phyloP scores from a whole-genome alignment of 345 rosid species.

The Bretschneidera sinensis region DNA sequence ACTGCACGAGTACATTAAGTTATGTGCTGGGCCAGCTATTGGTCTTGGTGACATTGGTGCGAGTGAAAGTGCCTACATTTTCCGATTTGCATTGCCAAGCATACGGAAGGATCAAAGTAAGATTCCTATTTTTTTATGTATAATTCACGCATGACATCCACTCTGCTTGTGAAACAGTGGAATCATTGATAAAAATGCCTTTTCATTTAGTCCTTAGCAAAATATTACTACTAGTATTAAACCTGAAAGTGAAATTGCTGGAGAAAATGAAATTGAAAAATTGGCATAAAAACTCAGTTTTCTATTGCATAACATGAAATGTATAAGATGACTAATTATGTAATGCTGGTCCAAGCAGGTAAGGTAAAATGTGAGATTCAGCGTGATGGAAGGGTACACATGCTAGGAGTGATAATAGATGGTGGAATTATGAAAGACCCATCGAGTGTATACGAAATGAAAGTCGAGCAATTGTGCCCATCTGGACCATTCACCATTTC shows the following conservation, averaged over 20 bases:
- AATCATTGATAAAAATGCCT: background rate
- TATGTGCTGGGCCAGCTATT: conserved; percentile 37
- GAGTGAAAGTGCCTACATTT: conserved; percentile 58
- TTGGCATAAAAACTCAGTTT: background rate
- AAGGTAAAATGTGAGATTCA: conserved; percentile 47
- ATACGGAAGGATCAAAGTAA: conserved; percentile 48
- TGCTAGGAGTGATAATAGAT: conserved; percentile 44
- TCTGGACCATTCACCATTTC: conserved; percentile 60
- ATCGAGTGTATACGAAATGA: conserved; percentile 30
- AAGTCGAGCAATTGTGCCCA: conserved; percentile 42
- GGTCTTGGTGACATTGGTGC: conserved; percentile 69
- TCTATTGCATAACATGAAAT: background rate
- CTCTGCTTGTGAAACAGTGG: background rate
- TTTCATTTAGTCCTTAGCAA: background rate
- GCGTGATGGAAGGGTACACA: conserved; percentile 50
- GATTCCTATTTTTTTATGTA: conserved; percentile 11
- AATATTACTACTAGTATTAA: background rate
- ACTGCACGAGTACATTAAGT: too few species aligned
- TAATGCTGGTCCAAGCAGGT: conserved; percentile 33
- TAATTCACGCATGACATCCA: background rate
- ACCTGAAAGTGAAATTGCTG: background rate
- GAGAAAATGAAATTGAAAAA: background rate
- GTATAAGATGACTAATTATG: background rate
- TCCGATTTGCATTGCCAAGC: conserved; percentile 70
- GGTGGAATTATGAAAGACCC: conserved; percentile 29